phyloP scores from a whole-genome alignment of 2,329 filamentous ascomycete genomes.

The Diaporthe aspalathi region DNA sequence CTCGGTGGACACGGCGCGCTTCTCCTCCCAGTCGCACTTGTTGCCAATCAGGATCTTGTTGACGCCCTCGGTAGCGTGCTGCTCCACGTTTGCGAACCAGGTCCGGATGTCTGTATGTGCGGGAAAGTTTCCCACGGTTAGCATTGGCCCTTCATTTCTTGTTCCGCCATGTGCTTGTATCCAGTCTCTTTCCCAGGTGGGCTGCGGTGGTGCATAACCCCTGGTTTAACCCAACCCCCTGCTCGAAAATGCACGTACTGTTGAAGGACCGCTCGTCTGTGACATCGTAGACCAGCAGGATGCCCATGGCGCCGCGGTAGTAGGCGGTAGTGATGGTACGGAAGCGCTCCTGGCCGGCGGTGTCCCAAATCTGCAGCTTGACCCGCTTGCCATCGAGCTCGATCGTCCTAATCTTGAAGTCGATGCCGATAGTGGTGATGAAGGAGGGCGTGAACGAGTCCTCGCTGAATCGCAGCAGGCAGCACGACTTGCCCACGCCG shows the following conservation, averaged over 20 bases:
- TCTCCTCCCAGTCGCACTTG: slow-evolving; percentile 99
- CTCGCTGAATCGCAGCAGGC: slow-evolving; percentile 94
- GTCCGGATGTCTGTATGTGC: slow-evolving; percentile 85
- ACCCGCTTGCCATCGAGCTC: slow-evolving; percentile 98
- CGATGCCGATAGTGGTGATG: slow-evolving; percentile 99
- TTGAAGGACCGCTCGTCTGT: slow-evolving; percentile 96
- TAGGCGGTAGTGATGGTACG: slow-evolving; percentile 99
- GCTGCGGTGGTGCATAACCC: slow-evolving; percentile 35
- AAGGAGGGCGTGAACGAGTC: slow-evolving; percentile 98
- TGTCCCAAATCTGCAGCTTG: slow-evolving; percentile 99
- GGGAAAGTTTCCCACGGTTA: not conserved
- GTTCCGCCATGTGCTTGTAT: not conserved
- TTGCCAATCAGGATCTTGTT: slow-evolving; percentile 99
- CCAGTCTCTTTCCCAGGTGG: slow-evolving; percentile 12
- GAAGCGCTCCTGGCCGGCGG: slow-evolving; percentile 97
- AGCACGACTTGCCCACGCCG: slow-evolving; percentile 97
- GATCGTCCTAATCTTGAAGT: slow-evolving; percentile 99
- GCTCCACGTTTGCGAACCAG: slow-evolving; percentile 99
- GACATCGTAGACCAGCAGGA: slow-evolving; percentile 97
- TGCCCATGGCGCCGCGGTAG: slow-evolving; percentile 98
- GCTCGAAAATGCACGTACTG: slow-evolving; percentile 68
- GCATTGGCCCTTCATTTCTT: not conserved
- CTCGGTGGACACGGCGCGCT: slow-evolving; percentile 92
- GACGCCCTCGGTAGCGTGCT: slow-evolving; percentile 97
- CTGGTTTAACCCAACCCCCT: not conserved